Conservation (phyloP, 139 green algal species). For the Micractinium sp. region DNA sequence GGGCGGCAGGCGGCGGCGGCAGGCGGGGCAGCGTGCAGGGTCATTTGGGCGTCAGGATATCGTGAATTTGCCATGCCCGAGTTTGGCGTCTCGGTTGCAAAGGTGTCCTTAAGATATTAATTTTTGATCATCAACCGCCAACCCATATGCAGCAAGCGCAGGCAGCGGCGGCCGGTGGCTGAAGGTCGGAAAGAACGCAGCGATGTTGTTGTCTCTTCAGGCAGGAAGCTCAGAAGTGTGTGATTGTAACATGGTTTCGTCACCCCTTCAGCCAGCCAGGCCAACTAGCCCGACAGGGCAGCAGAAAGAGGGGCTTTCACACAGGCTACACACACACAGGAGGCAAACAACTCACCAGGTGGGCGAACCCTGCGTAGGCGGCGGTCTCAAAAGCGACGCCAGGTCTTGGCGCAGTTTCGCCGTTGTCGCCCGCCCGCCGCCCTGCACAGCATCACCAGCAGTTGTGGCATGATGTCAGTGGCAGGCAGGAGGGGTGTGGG, state of each 20-base stretch:
- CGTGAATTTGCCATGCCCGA: constrained; percentile 35
- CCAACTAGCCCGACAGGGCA: too few species aligned
- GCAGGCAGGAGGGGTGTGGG: not conserved
- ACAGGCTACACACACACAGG: not conserved
- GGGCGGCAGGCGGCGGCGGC: too few species aligned
- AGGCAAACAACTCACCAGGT: not conserved
- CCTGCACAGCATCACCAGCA: not conserved
- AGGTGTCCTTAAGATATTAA: constrained; percentile 46
- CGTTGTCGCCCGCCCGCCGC: too few species aligned
- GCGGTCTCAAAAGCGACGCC: too few species aligned
- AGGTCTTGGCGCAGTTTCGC: too few species aligned
- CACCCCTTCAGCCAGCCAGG: constrained; percentile 30
- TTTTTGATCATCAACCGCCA: not conserved
- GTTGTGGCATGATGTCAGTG: not conserved
- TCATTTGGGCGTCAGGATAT: constrained; percentile 2
- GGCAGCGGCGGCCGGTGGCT: not conserved
- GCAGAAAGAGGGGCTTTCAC: not conserved
- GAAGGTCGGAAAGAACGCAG: constrained; percentile 61
- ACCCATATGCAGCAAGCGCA: not conserved
- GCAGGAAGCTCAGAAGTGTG: constrained; percentile 39
- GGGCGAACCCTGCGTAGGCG: not conserved
- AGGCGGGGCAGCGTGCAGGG: too few species aligned
- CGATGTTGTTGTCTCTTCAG: constrained; percentile 47
- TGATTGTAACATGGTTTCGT: constrained; percentile 36
- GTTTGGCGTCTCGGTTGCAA: constrained; percentile 28